Percentiles rank a stretch among this genome's conserved stretches.
Evolutionary conservation across 257 asterid genomes (phyloP).

Genomic region (Knoxia roxburghii): DNA sequence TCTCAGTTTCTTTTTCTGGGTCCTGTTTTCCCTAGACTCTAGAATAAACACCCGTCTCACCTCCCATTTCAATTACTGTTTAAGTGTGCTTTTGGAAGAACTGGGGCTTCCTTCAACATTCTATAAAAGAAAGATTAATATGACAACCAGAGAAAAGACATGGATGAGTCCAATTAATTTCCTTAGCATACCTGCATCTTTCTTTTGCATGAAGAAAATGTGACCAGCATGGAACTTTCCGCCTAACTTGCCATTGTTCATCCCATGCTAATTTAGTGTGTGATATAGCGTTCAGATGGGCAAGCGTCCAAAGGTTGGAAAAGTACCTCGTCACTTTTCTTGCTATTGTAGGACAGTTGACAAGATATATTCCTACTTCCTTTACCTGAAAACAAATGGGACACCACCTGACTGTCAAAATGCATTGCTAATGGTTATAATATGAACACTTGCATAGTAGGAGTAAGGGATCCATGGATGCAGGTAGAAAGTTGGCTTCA

Average conservation of each 20-base stretch:
- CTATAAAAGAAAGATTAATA: not conserved
- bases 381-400: slow-evolving; percentile 46
- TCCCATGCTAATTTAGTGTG: slow-evolving; percentile 49
- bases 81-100: not conserved
- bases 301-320: slow-evolving; percentile 72
- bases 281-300: slow-evolving; percentile 60
- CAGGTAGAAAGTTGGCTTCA: too few species aligned
- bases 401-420: slow-evolving; percentile 16
- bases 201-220: slow-evolving; percentile 45
- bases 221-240: slow-evolving; percentile 89
- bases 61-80: not conserved
- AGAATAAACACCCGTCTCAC: not conserved
- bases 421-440: not conserved
- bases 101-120: not conserved
- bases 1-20: not conserved
- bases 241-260: slow-evolving; percentile 64
- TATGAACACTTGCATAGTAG: too few species aligned
- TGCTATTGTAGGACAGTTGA: slow-evolving; percentile 59
- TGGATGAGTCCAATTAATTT: not conserved
- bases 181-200: slow-evolving; percentile 60
- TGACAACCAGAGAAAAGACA: not conserved
- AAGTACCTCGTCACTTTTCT: slow-evolving; percentile 48
- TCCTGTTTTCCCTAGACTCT: not conserved
- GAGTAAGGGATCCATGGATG: too few species aligned
- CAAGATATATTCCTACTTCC: slow-evolving; percentile 78